Conservation (phyloP, 371 early-diverging fungal genomes). For the Apophysomyces elegans region DNA sequence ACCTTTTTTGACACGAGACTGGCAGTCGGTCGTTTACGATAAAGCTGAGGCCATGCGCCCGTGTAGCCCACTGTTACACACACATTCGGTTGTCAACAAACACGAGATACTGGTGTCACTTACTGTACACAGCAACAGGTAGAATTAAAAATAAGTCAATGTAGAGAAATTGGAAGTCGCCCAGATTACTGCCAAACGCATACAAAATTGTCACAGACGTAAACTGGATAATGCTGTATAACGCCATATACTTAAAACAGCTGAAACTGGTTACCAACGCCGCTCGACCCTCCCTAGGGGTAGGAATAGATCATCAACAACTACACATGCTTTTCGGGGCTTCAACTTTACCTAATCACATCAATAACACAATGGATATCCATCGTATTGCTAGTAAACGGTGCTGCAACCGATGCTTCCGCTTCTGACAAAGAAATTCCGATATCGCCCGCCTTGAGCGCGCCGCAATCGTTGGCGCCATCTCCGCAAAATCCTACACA, state of each 20-base stretch:
- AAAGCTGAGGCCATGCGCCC: slow-evolving; percentile 75
- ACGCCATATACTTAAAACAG: slow-evolving; percentile 98
- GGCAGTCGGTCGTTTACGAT: slow-evolving; percentile 90
- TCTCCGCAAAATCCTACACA: slow-evolving; percentile 99
- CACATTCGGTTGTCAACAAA: slow-evolving; percentile 12
- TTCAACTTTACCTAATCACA: slow-evolving; percentile 73
- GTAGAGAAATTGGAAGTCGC: slow-evolving; percentile 93
- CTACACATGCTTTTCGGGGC: background rate
- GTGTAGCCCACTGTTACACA: slow-evolving; percentile 74
- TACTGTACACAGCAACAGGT: slow-evolving; percentile 87
- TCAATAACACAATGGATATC: slow-evolving; percentile 93
- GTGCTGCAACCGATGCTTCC: slow-evolving; percentile 97
- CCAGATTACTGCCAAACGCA: slow-evolving; percentile 82
- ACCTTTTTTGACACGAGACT: slow-evolving; percentile 89
- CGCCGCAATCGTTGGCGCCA: slow-evolving; percentile 99
- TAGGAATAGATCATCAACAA: slow-evolving; percentile 11
- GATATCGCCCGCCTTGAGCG: slow-evolving; percentile 97
- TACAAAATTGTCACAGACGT: slow-evolving; percentile 90
- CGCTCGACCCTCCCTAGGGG: slow-evolving; percentile 91
- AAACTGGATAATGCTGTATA: slow-evolving; percentile 92
- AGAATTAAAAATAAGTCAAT: slow-evolving; percentile 90
- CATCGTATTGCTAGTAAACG: slow-evolving; percentile 89
- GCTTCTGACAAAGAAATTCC: slow-evolving; percentile 98
- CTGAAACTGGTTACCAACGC: slow-evolving; percentile 97
- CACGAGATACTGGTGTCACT: slow-evolving; percentile 20